Percentiles rank a stretch among this genome's conserved stretches.
Conservation (phyloP, 169 alveolate species). For the Plasmodium relictum region DNA sequence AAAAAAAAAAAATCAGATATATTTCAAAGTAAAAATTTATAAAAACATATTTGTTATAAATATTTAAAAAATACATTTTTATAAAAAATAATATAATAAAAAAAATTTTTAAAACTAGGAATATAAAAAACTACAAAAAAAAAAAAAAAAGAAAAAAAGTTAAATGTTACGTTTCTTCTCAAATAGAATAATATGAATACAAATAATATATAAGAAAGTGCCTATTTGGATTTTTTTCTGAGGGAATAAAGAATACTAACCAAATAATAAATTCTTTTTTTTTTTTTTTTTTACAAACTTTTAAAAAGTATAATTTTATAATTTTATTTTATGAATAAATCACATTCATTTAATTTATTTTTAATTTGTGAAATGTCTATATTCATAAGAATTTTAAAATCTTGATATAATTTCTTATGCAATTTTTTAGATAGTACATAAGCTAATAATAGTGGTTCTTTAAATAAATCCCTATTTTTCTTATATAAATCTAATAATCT, state of each 20-base stretch:
- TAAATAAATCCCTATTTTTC: constrained; percentile 49
- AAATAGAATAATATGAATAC: not conserved
- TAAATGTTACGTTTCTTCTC: too few species aligned
- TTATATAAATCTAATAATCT: constrained; percentile 26
- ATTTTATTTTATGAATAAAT: constrained; percentile 20
- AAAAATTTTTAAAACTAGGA: too few species aligned
- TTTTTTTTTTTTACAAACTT: too few species aligned
- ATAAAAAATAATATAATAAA: too few species aligned
- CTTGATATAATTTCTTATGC: constrained; percentile 42
- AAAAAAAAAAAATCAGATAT: too few species aligned
- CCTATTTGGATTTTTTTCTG: too few species aligned
- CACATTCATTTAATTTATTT: constrained; percentile 31
- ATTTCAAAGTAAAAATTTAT: too few species aligned
- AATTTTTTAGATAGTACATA: constrained; percentile 50
- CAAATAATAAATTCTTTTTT: not conserved
- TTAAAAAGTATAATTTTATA: not conserved
- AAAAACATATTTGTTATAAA: too few species aligned
- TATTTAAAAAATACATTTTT: too few species aligned
- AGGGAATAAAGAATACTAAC: not conserved
- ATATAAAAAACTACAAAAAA: too few species aligned
- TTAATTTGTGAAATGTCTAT: constrained; percentile 73
- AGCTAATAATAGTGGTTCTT: constrained; percentile 69
- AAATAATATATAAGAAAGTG: too few species aligned
- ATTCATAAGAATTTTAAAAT: constrained; percentile 52
- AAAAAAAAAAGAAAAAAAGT: too few species aligned